Percentiles rank a stretch among this genome's conserved stretches.
Evolutionary conservation across 2,329 filamentous ascomycete genomes (phyloP).

Genomic region (Parascedosporium putredinis): DNA sequence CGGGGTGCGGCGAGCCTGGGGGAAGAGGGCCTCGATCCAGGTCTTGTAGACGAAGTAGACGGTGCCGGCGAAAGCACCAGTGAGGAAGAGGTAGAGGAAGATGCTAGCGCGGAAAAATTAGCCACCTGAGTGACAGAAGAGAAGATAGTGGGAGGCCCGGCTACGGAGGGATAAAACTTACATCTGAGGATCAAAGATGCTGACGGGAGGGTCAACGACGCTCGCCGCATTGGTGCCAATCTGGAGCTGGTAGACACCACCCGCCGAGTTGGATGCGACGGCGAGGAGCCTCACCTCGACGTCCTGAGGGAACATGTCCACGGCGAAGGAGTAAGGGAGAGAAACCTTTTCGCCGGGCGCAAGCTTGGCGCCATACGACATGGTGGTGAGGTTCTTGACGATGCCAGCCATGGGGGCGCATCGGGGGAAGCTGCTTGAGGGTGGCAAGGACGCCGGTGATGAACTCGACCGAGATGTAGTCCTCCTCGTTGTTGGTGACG

Average conservation of each 20-base stretch:
- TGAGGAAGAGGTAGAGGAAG: slow-evolving; percentile 92
- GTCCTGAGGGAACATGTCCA: slow-evolving; percentile 89
- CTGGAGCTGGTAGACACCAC: slow-evolving; percentile 62
- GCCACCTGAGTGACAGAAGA: too few relatives aligned
- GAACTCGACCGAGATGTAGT: slow-evolving; percentile 63
- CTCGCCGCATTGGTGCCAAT: slow-evolving; percentile 75
- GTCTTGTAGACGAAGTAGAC: slow-evolving; percentile 97
- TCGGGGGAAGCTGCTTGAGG: slow-evolving; percentile 39
- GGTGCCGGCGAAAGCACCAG: slow-evolving; percentile 64
- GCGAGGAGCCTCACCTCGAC: slow-evolving; percentile 67
- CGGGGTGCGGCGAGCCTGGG: slow-evolving; percentile 63
- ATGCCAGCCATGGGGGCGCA: slow-evolving; percentile 40
- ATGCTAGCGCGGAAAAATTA: too few relatives aligned
- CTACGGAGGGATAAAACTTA: slow-evolving; percentile 41
- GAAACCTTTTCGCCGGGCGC: slow-evolving; percentile 66
- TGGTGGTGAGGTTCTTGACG: slow-evolving; percentile 74
- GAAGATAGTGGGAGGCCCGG: background rate
- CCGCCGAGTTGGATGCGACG: slow-evolving; percentile 57
- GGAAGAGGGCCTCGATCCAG: slow-evolving; percentile 93
- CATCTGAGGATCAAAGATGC: slow-evolving; percentile 93
- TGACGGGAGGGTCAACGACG: slow-evolving; percentile 83
- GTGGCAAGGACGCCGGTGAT: slow-evolving; percentile 63
- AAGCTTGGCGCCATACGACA: slow-evolving; percentile 63
- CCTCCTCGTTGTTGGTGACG: slow-evolving; percentile 73
- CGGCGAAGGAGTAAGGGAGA: slow-evolving; percentile 73